Evolutionary conservation across 164 flowering plant genomes (phyloP), one percentile per base, ranked within the genome.

Genomic region (Aristolochia contorta): DNA sequence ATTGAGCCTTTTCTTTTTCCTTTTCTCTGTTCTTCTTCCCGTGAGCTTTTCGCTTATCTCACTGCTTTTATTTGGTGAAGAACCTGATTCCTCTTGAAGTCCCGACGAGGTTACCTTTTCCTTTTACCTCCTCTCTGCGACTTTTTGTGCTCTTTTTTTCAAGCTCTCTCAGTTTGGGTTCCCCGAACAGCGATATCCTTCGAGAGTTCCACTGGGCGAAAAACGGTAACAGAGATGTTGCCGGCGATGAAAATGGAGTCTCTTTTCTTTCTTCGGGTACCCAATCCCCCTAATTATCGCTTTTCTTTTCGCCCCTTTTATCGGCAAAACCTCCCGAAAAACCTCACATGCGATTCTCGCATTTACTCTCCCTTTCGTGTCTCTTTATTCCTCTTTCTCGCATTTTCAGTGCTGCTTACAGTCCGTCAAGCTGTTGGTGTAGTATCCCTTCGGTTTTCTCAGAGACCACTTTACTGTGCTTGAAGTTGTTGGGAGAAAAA

Each of bases 71-170:
- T 57, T 63, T 69, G 69, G 65, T 67, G 74, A 73, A 67, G 83
- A 77, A 79, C 74, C 80, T 61, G 84, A 80, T 80, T 80, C 84
- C 69, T 66, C 73, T 64, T 70, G 71, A 65, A 71, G 58, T 60
- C 60, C 69, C 67, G 61, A 63, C 68, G 72, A 70, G 72, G 67
- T 72, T 52, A 59, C 12, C 12, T 68, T 74, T 70, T 65, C 47
- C 57, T 50, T 67, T 60, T 62, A 16, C 14, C 27, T 37, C n/a
- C 47, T 66, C 67, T 53, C 47, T 67, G 47, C 25, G 19, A 32
- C 60, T 54, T 62, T 56, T 59, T 16, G 53, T 54, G 16, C 41
- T 46, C 7, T 20, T 47, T 20, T 47, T 37, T 48, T 19, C 19
- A 18, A 49, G 20, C 22, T 49, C 20, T 49, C 20, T 12, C 9